Conservation (phyloP, 1,284 basidiomycete genomes). For the Trichosporon sp. region DNA sequence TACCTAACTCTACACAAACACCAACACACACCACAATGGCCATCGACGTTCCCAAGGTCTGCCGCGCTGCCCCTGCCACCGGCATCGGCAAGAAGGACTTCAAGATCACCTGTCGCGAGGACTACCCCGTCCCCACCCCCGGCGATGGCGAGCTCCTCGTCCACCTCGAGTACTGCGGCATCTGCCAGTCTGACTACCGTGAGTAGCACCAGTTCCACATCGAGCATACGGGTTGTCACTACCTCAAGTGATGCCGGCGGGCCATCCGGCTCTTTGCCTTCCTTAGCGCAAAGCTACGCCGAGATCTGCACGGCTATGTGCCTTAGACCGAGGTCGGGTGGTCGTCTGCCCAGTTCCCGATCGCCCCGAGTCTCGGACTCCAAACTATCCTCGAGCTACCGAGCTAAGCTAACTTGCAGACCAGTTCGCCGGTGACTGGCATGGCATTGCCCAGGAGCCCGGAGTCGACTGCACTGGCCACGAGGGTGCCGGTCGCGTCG, state of each 20-base stretch:
- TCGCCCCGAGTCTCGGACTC: neutral
- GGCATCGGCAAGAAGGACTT: constrained; percentile 9
- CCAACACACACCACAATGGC: constrained; percentile 9
- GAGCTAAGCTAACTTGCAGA: constrained; percentile 15
- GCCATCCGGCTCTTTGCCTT: too few relatives aligned
- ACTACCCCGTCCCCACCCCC: constrained; percentile 20
- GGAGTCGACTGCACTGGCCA: constrained; percentile 20
- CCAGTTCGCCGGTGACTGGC: constrained; percentile 17
- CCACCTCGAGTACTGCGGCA: constrained; percentile 17
- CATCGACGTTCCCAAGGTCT: constrained; percentile 12
- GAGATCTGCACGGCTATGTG: too few relatives aligned
- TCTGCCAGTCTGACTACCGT: constrained; percentile 23
- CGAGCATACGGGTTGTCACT: too few relatives aligned
- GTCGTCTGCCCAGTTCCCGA: neutral
- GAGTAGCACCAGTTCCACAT: too few relatives aligned
- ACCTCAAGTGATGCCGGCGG: too few relatives aligned
- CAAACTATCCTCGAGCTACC: too few relatives aligned
- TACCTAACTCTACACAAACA: too few relatives aligned
- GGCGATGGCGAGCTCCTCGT: constrained; percentile 17
- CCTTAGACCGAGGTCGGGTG: neutral
- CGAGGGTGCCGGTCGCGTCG: constrained; percentile 19
- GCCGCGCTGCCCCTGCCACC: constrained; percentile 17
- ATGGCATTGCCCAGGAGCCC: neutral
- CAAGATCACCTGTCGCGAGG: constrained; percentile 16
- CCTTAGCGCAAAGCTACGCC: too few relatives aligned